A percentile compares a stretch with the other conserved stretches of the same genome.
Conservation (phyloP, 257 asterid species). For the Solanum corneliomulleri region DNA sequence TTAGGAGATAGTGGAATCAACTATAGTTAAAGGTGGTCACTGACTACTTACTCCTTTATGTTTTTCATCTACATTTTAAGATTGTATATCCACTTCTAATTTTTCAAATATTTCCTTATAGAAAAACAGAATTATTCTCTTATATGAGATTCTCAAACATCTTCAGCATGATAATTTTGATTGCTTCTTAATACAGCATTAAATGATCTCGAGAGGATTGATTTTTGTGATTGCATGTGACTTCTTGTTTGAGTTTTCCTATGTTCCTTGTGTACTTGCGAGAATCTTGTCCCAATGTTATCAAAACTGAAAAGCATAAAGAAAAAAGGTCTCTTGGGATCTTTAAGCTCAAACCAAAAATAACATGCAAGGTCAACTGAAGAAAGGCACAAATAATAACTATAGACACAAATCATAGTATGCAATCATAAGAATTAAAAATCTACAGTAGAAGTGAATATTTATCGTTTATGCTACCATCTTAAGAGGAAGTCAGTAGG, state of each 20-base stretch:
- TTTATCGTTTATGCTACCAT: neutral
- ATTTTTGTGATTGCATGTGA: neutral
- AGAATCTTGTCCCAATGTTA: neutral
- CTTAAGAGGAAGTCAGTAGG: neutral
- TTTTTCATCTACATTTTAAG: neutral
- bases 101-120: neutral
- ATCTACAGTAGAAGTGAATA: neutral
- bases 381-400: neutral
- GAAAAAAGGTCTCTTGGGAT: neutral
- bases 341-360: neutral
- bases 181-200: neutral
- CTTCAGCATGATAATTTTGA: neutral
- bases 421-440: neutral
- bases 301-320: neutral
- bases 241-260: neutral
- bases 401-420: neutral
- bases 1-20: neutral
- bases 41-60: neutral
- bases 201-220: neutral
- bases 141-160: neutral
- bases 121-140: neutral
- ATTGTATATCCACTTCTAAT: neutral
- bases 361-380: neutral
- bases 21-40: neutral
- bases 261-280: neutral